A percentile compares a stretch with the other conserved stretches of the same genome.
Conservation (phyloP, 1,284 basidiomycete species). For the Sporisorium iseilematis-ciliati region DNA sequence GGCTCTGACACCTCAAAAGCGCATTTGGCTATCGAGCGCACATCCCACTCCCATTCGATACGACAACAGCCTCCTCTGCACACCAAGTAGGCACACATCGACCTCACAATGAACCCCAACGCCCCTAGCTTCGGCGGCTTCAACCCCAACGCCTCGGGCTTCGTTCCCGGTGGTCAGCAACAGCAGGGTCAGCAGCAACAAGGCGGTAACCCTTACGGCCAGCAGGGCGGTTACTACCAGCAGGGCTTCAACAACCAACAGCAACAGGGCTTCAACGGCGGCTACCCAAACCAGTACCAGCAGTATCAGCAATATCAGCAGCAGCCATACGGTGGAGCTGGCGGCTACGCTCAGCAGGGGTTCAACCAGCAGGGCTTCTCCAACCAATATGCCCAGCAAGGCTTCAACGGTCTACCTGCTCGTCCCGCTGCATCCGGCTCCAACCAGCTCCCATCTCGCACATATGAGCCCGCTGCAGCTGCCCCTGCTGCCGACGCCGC, state of each 20-base stretch:
- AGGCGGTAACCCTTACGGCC: conserved; percentile 33
- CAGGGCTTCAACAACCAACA: conserved; percentile 47
- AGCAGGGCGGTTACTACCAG: conserved; percentile 53
- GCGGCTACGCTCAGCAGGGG: conserved; percentile 41
- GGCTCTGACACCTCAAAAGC: background rate
- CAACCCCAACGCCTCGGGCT: conserved; percentile 67
- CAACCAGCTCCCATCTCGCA: conserved; percentile 43
- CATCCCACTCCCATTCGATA: background rate
- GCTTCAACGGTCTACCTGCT: conserved; percentile 46
- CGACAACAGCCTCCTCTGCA: background rate
- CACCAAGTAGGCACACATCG: background rate
- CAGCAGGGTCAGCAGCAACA: conserved; percentile 56
- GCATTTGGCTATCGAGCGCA: background rate
- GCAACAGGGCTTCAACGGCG: conserved; percentile 44
- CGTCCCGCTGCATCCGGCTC: conserved; percentile 46
- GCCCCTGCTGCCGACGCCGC: conserved; percentile 34
- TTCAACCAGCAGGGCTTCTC: conserved; percentile 50
- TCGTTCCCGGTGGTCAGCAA: conserved; percentile 57
- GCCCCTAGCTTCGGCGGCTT: conserved; percentile 66
- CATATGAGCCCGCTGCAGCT: conserved; percentile 11
- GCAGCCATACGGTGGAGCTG: conserved; percentile 49
- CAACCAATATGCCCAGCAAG: conserved; percentile 41
- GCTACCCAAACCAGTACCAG: conserved; percentile 42
- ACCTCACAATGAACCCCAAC: conserved; percentile 67
- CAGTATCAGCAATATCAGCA: conserved; percentile 45